phyloP scores from a whole-genome alignment of 805 yeast species.

The Zygoascus bituminiphila region DNA sequence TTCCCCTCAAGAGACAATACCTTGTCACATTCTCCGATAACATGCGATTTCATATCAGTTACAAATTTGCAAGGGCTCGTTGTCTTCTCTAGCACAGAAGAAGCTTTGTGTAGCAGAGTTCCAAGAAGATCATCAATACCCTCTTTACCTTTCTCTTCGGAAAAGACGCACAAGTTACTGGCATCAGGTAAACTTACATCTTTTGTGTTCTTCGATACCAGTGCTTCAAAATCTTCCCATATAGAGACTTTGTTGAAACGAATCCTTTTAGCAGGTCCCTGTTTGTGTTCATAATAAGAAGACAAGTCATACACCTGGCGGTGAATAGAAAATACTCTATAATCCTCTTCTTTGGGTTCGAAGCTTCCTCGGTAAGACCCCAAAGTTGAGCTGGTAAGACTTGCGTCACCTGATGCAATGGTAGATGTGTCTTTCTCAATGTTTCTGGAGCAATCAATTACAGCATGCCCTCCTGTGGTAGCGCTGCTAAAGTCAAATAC shows the following conservation, averaged over 20 bases:
- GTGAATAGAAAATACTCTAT: constrained; percentile 3
- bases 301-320: constrained; percentile 5
- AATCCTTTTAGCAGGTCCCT: not conserved
- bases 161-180: too few relatives aligned
- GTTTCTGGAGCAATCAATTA: not conserved
- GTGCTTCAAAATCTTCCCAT: constrained; percentile 4
- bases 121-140: not conserved
- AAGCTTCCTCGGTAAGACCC: not conserved
- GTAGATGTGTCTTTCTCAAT: not conserved
- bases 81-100: not conserved
- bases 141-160: not conserved
- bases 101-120: not conserved
- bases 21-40: constrained; percentile 1
- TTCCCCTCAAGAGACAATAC: not conserved
- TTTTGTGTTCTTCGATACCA: not conserved
- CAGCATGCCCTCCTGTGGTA: not conserved
- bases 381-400: not conserved
- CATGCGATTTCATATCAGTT: not conserved
- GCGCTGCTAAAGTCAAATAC: not conserved
- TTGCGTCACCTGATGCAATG: not conserved
- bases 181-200: not conserved
- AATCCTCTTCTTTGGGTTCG: not conserved
- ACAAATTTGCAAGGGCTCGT: not conserved
- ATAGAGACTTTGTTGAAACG: not conserved
- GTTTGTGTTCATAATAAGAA: constrained; percentile 3